Base-by-base conservation (phyloP, 129 eudicot species). In the Centaurea solstitialis region DNA sequence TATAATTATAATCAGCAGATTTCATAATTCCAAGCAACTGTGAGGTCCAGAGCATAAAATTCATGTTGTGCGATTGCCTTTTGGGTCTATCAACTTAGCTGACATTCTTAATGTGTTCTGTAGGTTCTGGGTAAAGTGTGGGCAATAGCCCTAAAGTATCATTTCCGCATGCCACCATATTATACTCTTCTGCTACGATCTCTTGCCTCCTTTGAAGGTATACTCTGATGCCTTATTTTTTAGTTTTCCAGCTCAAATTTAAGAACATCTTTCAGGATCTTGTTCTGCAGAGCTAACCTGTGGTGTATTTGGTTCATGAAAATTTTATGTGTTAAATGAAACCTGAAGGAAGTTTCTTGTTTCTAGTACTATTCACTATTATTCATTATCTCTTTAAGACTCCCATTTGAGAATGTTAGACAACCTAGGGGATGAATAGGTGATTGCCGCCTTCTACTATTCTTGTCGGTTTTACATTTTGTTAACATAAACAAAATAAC, bases 181-280 rank as follows among this genome's bases (percentile, higher is more conserved):
- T 96, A 66, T 77, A 87, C 96, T 22, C 92, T 96, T 75, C 79
- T 96, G 74, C 87, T 96, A 50, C 93, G 98, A 20, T 96, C 99
- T 33, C 89, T 93, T 72, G 99, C 99, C 75, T 96, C 99, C 50
- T 86, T 96, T 59, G 98, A 96, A 91, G 99, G 99, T 96, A 87
- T 57, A 23, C 57, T 74, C n/a, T 67, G 64, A 70, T 50, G 24
- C 66, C 30, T 53, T 53, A 23, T 75, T 77, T 38, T 40, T 41
- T 73, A 43, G 11, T 61, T 78, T 57, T 76, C 33, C 68, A 47
- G 13, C 37, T 76, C 28, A 76, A 33, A 37, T 76, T 64, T 75
- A 70, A n/a, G 26, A 23, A 39, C n/a, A 8, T 40, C 21, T 10
- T 13, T 23, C 15, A 24, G 21, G 10, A 21, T 41, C 57, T 8